Evolutionary conservation across 495 filamentous ascomycete species (phyloP).

Genomic region (Hamigera avellanea): DNA sequence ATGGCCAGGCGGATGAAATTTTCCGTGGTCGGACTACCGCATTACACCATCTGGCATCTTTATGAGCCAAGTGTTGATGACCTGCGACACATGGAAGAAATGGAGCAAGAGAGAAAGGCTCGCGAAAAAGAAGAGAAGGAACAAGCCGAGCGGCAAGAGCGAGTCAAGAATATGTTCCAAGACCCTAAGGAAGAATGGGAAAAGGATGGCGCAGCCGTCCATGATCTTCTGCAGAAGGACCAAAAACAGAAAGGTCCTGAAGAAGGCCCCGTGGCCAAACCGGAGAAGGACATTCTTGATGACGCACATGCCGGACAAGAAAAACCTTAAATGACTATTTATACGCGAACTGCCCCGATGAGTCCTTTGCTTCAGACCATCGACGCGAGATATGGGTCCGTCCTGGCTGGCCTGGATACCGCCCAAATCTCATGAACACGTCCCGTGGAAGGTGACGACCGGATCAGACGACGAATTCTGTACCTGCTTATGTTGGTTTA

Average conservation of each 20-base stretch:
- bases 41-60: conserved; percentile 99
- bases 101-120: conserved; percentile 68
- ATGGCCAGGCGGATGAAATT: conserved; percentile 96
- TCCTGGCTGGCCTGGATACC: too few species aligned
- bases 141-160: conserved; percentile 48
- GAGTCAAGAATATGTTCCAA: conserved; percentile 61
- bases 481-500: too few species aligned
- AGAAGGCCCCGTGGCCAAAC: conserved; percentile 6
- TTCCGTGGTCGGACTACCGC: conserved; percentile 92
- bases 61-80: conserved; percentile 98
- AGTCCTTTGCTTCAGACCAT: too few species aligned
- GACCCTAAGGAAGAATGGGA: conserved; percentile 66
- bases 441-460: too few species aligned
- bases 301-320: too few species aligned
- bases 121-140: conserved; percentile 66
- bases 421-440: too few species aligned
- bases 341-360: too few species aligned
- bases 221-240: conserved; percentile 51
- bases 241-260: conserved; percentile 13
- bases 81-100: conserved; percentile 94
- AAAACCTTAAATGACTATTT: too few species aligned
- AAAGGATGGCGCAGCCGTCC: conserved; percentile 65
- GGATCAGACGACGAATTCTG: too few species aligned
- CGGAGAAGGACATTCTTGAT: too few species aligned
- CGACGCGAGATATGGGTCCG: too few species aligned